Conservation (phyloP, 2,329 filamentous ascomycete genomes). For the Aspergillus tamarii region DNA sequence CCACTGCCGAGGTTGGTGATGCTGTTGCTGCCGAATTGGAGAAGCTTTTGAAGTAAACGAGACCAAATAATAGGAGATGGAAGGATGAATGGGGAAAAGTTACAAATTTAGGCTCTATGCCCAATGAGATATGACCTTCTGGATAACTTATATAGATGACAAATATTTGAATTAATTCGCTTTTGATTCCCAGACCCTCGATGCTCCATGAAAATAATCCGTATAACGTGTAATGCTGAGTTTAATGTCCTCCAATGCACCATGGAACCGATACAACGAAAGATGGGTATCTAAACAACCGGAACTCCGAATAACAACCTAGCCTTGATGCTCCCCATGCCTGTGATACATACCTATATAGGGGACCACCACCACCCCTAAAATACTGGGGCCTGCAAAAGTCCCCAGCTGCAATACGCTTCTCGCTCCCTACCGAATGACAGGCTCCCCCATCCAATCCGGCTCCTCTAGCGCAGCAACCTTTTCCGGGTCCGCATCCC, state of each 20-base stretch:
- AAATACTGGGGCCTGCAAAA: background rate
- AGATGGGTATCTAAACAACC: conserved; percentile 15
- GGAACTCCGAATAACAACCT: conserved; percentile 14
- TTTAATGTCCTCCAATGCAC: background rate
- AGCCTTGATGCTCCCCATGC: background rate
- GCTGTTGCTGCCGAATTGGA: conserved; percentile 75
- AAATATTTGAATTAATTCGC: background rate
- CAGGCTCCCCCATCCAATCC: conserved; percentile 55
- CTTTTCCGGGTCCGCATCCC: conserved; percentile 31
- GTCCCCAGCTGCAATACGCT: background rate
- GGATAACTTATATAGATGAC: conserved; percentile 6
- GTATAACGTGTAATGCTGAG: background rate
- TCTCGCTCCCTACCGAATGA: conserved; percentile 41
- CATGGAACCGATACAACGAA: conserved; percentile 4
- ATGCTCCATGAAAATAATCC: background rate
- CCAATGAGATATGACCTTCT: conserved; percentile 12
- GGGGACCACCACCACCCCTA: conserved; percentile 3
- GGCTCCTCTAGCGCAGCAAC: conserved; percentile 44
- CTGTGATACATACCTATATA: conserved; percentile 18
- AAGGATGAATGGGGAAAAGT: conserved; percentile 4
- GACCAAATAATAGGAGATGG: background rate
- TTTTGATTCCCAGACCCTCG: background rate
- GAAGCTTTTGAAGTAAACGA: conserved; percentile 61
- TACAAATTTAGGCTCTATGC: background rate
- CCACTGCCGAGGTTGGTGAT: conserved; percentile 80